Evolutionary conservation across 176 grass and related monocot species (phyloP).

Genomic region (Tillandsia fasciculata): DNA sequence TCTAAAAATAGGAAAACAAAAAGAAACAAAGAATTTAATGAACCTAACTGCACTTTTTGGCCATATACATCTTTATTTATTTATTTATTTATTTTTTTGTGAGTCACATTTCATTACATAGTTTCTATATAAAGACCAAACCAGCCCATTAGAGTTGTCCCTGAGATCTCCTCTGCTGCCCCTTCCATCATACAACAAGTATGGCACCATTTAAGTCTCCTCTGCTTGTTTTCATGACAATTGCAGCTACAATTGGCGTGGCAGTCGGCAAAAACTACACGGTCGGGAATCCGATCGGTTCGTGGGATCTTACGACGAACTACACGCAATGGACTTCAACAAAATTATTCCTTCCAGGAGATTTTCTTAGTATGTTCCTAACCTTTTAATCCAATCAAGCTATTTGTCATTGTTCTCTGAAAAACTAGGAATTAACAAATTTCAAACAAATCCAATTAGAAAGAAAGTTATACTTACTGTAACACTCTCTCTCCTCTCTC

Average conservation of each 20-base stretch:
- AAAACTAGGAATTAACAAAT: too few relatives aligned
- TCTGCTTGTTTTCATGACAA: constrained; percentile 10
- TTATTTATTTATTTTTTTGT: too few relatives aligned
- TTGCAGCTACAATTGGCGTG: constrained; percentile 25
- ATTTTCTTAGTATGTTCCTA: constrained; percentile 39
- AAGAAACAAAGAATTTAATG: too few relatives aligned
- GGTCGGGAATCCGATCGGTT: constrained; percentile 4
- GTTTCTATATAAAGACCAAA: neutral
- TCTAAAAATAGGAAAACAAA: too few relatives aligned
- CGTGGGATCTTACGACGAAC: constrained; percentile 13
- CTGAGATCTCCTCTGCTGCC: constrained; percentile 24
- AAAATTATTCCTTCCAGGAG: constrained; percentile 26
- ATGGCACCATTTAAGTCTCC: constrained; percentile 10
- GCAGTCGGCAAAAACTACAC: constrained; percentile 24
- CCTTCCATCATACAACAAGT: constrained; percentile 18
- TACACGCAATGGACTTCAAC: constrained; percentile 29
- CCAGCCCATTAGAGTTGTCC: neutral
- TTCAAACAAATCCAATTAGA: too few relatives aligned
- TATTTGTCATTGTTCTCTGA: too few relatives aligned
- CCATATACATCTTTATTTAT: too few relatives aligned
- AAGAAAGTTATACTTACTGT: too few relatives aligned
- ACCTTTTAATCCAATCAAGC: neutral
- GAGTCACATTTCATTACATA: neutral
- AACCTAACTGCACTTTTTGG: too few relatives aligned
- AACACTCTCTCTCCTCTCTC: too few relatives aligned